Conservation (phyloP, 257 asterid genomes). For the Petunia secreta region DNA sequence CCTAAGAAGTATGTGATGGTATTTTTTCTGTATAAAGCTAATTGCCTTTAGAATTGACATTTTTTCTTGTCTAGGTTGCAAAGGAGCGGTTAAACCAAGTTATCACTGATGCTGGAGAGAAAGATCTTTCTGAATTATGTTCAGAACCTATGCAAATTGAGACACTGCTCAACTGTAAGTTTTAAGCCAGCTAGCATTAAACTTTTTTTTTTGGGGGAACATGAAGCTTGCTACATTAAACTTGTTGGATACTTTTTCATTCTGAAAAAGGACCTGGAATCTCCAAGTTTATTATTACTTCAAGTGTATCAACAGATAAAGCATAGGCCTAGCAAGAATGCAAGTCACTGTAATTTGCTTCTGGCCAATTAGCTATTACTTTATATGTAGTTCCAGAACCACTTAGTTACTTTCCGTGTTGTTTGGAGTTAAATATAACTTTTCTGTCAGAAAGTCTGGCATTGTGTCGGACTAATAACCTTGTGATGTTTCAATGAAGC, state of each 20-base stretch:
- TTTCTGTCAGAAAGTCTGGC: slow-evolving; percentile 18
- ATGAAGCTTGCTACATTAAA: background rate
- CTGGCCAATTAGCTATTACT: background rate
- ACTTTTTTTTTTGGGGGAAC: too few species aligned
- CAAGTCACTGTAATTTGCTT: background rate
- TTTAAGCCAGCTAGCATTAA: background rate
- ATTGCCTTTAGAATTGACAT: slow-evolving; percentile 32
- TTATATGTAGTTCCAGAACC: slow-evolving; percentile 22
- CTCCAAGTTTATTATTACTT: background rate
- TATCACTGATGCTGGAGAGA: slow-evolving; percentile 73
- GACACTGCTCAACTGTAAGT: slow-evolving; percentile 63
- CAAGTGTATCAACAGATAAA: slow-evolving; percentile 7
- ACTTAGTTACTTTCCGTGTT: slow-evolving; percentile 9
- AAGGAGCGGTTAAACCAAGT: slow-evolving; percentile 82
- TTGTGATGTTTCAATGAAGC: slow-evolving; percentile 54
- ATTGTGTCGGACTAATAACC: slow-evolving; percentile 32
- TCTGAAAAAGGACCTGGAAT: background rate
- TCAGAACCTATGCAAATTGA: slow-evolving; percentile 62
- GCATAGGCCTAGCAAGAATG: background rate
- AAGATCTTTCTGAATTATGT: slow-evolving; percentile 56
- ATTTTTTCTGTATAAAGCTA: slow-evolving; percentile 12
- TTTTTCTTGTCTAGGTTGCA: slow-evolving; percentile 60
- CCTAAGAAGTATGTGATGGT: slow-evolving; percentile 2
- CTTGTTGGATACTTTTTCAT: background rate
- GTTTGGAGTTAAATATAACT: background rate